A percentile compares a stretch with the other conserved stretches of the same genome.
Conservation (phyloP, 202 grass and related monocot species). For the Schoenoplectus tabernaemontani region DNA sequence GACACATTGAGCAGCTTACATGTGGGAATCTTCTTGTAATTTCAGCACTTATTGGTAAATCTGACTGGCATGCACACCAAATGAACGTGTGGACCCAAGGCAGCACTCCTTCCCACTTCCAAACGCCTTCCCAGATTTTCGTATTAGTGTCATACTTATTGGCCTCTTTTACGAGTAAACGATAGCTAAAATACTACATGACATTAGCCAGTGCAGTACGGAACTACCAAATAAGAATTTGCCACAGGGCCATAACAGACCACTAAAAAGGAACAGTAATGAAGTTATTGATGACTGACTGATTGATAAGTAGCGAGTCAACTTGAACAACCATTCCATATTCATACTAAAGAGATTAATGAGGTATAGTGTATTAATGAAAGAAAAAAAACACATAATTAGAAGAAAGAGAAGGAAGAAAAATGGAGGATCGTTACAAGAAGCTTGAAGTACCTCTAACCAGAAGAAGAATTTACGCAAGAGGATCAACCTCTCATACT, state of each 20-base stretch:
- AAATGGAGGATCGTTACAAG: background rate
- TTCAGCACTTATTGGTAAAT: too few relatives aligned
- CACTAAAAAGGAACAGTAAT: background rate
- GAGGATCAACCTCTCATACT: constrained; percentile 37
- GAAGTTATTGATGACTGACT: background rate
- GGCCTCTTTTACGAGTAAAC: background rate
- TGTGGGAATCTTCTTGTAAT: too few relatives aligned
- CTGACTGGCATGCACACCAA: too few relatives aligned
- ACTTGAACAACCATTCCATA: background rate
- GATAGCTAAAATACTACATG: background rate
- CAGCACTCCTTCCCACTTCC: too few relatives aligned
- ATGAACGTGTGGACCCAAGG: too few relatives aligned
- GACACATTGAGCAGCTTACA: too few relatives aligned
- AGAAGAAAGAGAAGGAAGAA: background rate
- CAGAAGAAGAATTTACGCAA: constrained; percentile 71
- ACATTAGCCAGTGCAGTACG: background rate
- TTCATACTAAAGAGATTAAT: background rate
- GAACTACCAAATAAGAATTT: background rate
- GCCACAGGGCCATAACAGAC: background rate
- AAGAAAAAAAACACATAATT: background rate
- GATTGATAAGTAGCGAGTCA: background rate
- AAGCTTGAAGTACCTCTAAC: constrained; percentile 49
- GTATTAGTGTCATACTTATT: too few relatives aligned
- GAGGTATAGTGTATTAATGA: background rate
- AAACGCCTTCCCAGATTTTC: too few relatives aligned